Conservation (phyloP, 2,329 filamentous ascomycete genomes). For the Phyllosticta citrichinensis region DNA sequence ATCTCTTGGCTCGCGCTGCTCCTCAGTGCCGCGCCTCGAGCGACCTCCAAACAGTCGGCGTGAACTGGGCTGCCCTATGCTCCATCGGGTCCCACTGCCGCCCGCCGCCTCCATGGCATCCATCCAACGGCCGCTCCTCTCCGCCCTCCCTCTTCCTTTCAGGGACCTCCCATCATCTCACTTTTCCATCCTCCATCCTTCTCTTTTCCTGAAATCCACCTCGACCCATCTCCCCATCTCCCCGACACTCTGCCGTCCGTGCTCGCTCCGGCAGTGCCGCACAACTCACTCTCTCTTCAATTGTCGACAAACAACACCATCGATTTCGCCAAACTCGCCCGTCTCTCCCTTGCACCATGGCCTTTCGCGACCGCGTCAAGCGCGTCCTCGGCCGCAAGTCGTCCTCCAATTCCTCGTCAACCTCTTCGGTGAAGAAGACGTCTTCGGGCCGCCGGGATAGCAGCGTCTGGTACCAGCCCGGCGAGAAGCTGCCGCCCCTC, state of each 20-base stretch:
- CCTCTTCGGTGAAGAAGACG: conserved; percentile 19
- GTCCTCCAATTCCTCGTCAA: conserved; percentile 16
- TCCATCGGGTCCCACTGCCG: neutral
- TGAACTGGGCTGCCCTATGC: neutral
- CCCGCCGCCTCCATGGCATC: conserved; percentile 1
- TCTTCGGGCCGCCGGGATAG: conserved; percentile 29
- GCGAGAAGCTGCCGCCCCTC: conserved; percentile 41
- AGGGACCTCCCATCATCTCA: neutral
- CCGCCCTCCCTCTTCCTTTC: neutral
- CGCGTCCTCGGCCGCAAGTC: conserved; percentile 31
- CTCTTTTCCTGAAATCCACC: neutral
- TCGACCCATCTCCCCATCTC: neutral
- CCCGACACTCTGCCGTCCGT: neutral
- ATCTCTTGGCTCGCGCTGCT: neutral
- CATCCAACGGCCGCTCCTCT: neutral
- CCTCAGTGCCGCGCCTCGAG: neutral
- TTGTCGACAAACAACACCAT: neutral
- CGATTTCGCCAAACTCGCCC: neutral
- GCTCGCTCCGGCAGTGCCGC: neutral
- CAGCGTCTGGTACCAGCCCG: conserved; percentile 40
- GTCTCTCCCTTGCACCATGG: conserved; percentile 24
- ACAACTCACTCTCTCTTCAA: neutral
- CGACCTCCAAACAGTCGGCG: neutral
- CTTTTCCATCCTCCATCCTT: neutral
- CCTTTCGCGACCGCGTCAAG: conserved; percentile 37